Conservation (phyloP, 768 basidiomycete genomes). For the Boletus rubroflammeus region DNA sequence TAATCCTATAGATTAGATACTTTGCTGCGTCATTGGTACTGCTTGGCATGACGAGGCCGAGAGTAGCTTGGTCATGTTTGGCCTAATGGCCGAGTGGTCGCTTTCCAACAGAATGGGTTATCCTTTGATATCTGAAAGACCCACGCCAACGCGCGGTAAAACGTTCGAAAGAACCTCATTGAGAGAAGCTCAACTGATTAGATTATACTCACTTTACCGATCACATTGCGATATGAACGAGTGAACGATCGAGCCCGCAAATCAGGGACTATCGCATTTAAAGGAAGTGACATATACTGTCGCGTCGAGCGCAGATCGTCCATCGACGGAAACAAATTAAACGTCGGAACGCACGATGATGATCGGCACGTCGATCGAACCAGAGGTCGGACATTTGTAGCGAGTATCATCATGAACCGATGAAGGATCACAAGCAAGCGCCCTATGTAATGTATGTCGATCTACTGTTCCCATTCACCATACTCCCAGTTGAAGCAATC, state of each 20-base stretch:
- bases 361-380: not conserved
- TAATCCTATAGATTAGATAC: no score
- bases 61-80: no score
- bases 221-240: not conserved
- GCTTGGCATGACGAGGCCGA: no score
- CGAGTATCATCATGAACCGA: not conserved
- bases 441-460: not conserved
- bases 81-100: no score
- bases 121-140: no score
- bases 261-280: not conserved
- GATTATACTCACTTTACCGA: not conserved
- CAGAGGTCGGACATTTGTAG: not conserved
- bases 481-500: slow-evolving; percentile 77
- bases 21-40: no score
- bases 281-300: not conserved
- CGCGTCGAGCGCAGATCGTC: no score
- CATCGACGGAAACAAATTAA: not conserved
- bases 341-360: not conserved
- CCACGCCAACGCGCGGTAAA: not conserved
- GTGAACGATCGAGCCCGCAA: not conserved
- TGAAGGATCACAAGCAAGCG: not conserved
- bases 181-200: not conserved
- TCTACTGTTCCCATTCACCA: slow-evolving; percentile 36
- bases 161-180: not conserved
- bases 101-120: no score